phyloP scores from a whole-genome alignment of 306 rosid genomes.

The Albizia julibrissin region DNA sequence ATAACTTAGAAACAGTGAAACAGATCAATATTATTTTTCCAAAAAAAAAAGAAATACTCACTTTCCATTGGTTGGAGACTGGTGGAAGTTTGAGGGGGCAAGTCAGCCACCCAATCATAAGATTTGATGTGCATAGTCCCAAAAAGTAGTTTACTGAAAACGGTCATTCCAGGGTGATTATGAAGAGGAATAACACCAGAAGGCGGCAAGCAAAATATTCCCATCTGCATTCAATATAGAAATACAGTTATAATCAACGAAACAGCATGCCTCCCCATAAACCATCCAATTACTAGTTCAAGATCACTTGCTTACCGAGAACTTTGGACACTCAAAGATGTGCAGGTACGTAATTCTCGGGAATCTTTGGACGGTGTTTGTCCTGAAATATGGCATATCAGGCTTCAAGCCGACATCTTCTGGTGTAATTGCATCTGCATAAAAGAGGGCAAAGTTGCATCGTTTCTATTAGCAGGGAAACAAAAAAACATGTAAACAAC shows the following conservation, averaged over 20 bases:
- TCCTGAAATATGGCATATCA: constrained; percentile 61
- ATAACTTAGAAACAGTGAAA: constrained; percentile 2
- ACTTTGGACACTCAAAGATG: constrained; percentile 65
- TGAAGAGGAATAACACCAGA: constrained; percentile 92
- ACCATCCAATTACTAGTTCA: neutral
- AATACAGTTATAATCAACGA: constrained; percentile 11
- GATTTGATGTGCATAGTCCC: constrained; percentile 96
- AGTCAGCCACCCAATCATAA: constrained; percentile 81
- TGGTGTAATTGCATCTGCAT: constrained; percentile 68
- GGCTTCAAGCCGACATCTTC: constrained; percentile 71
- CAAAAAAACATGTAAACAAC: neutral
- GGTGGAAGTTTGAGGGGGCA: constrained; percentile 40
- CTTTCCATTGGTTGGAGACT: constrained; percentile 51
- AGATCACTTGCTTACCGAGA: constrained; percentile 57
- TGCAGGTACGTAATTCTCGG: constrained; percentile 78
- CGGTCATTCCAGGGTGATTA: constrained; percentile 98
- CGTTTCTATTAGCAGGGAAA: constrained; percentile 23
- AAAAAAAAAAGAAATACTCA: constrained; percentile 36
- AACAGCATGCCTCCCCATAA: neutral
- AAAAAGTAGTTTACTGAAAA: constrained; percentile 86
- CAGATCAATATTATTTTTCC: neutral
- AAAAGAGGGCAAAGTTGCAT: constrained; percentile 29
- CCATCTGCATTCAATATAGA: constrained; percentile 60
- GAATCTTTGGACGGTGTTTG: constrained; percentile 23
- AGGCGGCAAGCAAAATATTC: constrained; percentile 96